A percentile compares a stretch with the other conserved stretches of the same genome.
Conservation (phyloP, 148 eudicot genomes). For the Pouteria glomerata region DNA sequence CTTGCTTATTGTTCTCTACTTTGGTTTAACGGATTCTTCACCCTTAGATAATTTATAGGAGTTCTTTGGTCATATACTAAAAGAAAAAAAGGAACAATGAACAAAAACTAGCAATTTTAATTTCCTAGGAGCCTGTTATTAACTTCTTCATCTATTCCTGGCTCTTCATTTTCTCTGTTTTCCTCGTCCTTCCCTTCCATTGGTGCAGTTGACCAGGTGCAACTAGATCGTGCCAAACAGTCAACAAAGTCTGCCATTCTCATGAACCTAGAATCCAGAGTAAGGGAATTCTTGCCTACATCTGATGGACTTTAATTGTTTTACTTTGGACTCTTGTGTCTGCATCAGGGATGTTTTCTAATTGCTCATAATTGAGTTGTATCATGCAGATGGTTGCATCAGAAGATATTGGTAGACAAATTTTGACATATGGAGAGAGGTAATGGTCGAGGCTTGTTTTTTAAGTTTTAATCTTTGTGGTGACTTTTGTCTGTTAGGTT, state of each 20-base stretch:
- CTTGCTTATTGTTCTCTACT: not conserved
- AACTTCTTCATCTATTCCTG: not conserved
- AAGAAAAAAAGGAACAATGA: no score
- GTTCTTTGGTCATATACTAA: not conserved
- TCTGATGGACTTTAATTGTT: not conserved
- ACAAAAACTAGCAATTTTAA: not conserved
- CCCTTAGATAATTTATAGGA: not conserved
- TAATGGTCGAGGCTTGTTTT: slow-evolving; percentile 19
- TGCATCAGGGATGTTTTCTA: slow-evolving; percentile 3
- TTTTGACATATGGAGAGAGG: slow-evolving; percentile 65
- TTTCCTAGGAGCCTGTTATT: not conserved
- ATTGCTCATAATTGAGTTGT: slow-evolving; percentile 20
- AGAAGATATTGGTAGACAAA: slow-evolving; percentile 55
- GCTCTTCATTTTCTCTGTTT: not conserved
- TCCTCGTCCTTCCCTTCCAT: slow-evolving; percentile 2
- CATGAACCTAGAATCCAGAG: slow-evolving; percentile 94
- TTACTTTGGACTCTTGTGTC: not conserved
- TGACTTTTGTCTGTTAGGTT: slow-evolving; percentile 15
- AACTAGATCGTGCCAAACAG: slow-evolving; percentile 78
- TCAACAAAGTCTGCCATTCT: slow-evolving; percentile 83
- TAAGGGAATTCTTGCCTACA: slow-evolving; percentile 28
- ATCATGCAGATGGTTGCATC: slow-evolving; percentile 46
- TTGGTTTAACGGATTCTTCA: not conserved
- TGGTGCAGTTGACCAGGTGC: slow-evolving; percentile 52
- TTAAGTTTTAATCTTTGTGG: slow-evolving; percentile 12